Evolutionary conservation across 495 filamentous ascomycete genomes (phyloP).

Genomic region (Aspergillus mulundensis): DNA sequence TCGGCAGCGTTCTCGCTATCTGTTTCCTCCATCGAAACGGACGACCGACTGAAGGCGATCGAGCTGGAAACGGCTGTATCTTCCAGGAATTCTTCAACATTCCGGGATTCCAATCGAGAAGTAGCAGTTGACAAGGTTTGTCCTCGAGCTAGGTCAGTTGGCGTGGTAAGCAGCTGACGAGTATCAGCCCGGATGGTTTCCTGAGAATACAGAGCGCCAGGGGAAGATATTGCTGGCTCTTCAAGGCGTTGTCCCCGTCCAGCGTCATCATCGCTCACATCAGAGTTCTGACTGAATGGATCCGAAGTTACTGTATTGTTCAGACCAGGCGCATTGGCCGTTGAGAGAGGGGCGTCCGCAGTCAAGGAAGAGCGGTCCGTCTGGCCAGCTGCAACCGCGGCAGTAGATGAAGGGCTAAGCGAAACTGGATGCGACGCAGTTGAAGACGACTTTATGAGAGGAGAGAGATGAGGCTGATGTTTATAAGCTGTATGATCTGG

Average conservation of each 20-base stretch:
- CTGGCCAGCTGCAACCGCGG: not conserved
- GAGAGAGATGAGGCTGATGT: conserved; percentile 2
- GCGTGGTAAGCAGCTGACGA: conserved; percentile 20
- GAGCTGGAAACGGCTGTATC: conserved; percentile 1
- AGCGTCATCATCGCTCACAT: conserved; percentile 22
- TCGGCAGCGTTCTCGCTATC: conserved; percentile 48
- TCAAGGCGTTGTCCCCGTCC: conserved; percentile 3
- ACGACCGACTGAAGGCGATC: conserved; percentile 6
- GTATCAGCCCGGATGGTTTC: conserved; percentile 23
- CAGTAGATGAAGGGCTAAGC: not conserved
- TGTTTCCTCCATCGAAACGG: conserved; percentile 11
- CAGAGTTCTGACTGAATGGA: conserved; percentile 29
- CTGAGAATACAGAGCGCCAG: conserved; percentile 6
- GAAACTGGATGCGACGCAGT: conserved; percentile 4
- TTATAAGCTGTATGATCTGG: conserved; percentile 16
- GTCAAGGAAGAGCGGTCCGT: not conserved
- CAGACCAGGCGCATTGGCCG: conserved; percentile 18
- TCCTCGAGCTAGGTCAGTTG: conserved; percentile 9
- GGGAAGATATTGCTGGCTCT: not conserved
- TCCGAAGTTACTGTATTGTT: conserved; percentile 29
- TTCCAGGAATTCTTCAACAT: not conserved
- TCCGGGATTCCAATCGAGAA: not conserved
- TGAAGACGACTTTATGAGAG: conserved; percentile 7
- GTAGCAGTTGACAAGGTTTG: conserved; percentile 7
- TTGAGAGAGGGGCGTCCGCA: conserved; percentile 15